Conservation (phyloP, 768 basidiomycete species). For the button mushroom (Agaricus bisporus) region DNA sequence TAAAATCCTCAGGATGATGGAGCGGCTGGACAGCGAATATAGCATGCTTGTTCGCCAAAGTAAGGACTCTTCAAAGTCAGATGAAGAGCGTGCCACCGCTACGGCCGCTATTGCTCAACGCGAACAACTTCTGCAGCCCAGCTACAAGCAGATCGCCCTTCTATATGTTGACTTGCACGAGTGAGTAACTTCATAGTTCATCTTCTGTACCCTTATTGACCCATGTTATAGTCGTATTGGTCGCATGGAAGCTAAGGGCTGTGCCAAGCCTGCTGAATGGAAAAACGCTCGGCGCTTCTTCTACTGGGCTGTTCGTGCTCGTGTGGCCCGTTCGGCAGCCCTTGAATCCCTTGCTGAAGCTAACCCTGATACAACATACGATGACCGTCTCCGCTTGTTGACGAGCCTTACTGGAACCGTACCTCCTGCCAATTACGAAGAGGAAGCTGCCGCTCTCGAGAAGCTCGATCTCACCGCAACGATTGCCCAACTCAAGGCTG, state of each 20-base stretch:
- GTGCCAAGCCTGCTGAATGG: slow-evolving; percentile 84
- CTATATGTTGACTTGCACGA: slow-evolving; percentile 96
- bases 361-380: slow-evolving; percentile 61
- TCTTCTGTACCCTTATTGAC: neutral
- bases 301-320: slow-evolving; percentile 91
- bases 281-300: slow-evolving; percentile 84
- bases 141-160: slow-evolving; percentile 90
- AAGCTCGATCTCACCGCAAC: slow-evolving; percentile 60
- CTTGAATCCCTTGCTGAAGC: slow-evolving; percentile 60
- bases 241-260: slow-evolving; percentile 97
- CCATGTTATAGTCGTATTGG: slow-evolving; percentile 64
- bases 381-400: slow-evolving; percentile 63
- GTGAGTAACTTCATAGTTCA: slow-evolving; percentile 39
- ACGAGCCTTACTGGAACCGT: slow-evolving; percentile 54
- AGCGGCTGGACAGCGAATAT: slow-evolving; percentile 83
- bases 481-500: slow-evolving; percentile 58
- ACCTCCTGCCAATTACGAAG: slow-evolving; percentile 45
- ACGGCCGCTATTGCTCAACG: slow-evolving; percentile 64
- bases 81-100: slow-evolving; percentile 71
- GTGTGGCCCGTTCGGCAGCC: slow-evolving; percentile 62
- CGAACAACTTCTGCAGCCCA: slow-evolving; percentile 77
- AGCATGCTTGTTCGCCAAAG: slow-evolving; percentile 74
- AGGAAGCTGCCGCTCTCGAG: slow-evolving; percentile 63
- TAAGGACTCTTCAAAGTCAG: slow-evolving; percentile 64
- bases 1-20: slow-evolving; percentile 88